These are phyloP conservation scores for Citrullus mucosospermus DNA, from an alignment of 306 rosid species.

Conservation along the genomic window DNA sequence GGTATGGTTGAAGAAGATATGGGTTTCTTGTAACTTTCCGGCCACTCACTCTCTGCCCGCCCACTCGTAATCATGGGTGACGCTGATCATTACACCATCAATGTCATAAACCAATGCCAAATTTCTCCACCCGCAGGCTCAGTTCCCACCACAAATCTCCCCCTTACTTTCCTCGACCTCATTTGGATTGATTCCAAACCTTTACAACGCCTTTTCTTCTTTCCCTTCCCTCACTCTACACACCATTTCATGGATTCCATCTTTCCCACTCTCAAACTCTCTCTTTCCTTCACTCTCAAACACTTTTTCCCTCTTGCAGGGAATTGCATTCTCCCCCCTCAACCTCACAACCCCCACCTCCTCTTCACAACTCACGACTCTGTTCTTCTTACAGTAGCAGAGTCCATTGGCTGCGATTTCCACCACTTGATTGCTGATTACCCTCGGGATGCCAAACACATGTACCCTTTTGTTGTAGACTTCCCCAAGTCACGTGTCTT, in stretches of 20 bases:
- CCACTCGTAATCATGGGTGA: background rate
- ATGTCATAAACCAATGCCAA: background rate
- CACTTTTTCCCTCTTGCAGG: slow-evolving; percentile 22
- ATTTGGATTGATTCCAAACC: slow-evolving; percentile 6
- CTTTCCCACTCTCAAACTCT: slow-evolving; percentile 21
- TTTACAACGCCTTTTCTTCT: slow-evolving; percentile 19
- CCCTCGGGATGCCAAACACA: slow-evolving; percentile 2
- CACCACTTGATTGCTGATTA: background rate
- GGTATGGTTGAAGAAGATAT: too few species aligned
- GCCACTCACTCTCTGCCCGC: too few species aligned
- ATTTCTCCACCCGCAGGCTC: slow-evolving; percentile 21
- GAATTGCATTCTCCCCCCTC: slow-evolving; percentile 15
- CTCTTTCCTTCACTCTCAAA: slow-evolving; percentile 24
- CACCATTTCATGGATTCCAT: slow-evolving; percentile 8
- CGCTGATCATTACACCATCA: background rate
- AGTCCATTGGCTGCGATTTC: slow-evolving; percentile 13
- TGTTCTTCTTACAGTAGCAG: slow-evolving; percentile 7
- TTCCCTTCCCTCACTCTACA: slow-evolving; percentile 14
- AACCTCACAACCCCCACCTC: slow-evolving; percentile 16
- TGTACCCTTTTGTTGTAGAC: slow-evolving; percentile 12
- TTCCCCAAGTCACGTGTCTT: background rate
- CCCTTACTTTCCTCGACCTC: slow-evolving; percentile 18
- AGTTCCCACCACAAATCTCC: slow-evolving; percentile 21
- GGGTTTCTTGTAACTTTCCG: too few species aligned
- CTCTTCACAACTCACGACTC: slow-evolving; percentile 8